These are phyloP conservation scores for Elsinoe fawcettii DNA, from an alignment of 2,329 filamentous ascomycete genomes.

Conservation along the genomic window DNA sequence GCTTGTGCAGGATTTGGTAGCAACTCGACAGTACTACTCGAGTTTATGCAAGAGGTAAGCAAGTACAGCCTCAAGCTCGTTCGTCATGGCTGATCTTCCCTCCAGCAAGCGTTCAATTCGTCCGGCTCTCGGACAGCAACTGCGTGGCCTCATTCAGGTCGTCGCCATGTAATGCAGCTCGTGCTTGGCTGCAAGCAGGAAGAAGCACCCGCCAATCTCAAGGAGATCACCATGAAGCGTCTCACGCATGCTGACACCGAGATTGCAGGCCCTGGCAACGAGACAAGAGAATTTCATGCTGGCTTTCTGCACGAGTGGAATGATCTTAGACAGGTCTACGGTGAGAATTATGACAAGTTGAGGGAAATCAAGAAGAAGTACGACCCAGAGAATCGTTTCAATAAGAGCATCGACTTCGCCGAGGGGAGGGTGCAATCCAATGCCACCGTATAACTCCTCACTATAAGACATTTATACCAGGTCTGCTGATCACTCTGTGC, in stretches of 20 bases:
- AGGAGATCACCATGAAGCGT: slow-evolving; percentile 19
- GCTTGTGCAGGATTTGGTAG: slow-evolving; percentile 19
- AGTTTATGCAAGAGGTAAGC: slow-evolving; percentile 25
- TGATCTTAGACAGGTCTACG: slow-evolving; percentile 21
- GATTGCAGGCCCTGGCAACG: slow-evolving; percentile 19
- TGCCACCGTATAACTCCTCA: not conserved
- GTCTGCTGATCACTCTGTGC: not conserved
- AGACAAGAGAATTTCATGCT: slow-evolving; percentile 23
- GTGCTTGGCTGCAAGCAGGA: slow-evolving; percentile 21
- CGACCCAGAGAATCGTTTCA: slow-evolving; percentile 20
- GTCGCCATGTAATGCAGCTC: slow-evolving; percentile 24
- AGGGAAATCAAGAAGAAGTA: slow-evolving; percentile 21
- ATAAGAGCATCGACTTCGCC: slow-evolving; percentile 17
- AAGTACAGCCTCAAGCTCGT: not conserved
- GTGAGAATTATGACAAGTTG: slow-evolving; percentile 22
- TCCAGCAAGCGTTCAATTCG: not conserved
- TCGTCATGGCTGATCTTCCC: not conserved
- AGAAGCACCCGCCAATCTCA: slow-evolving; percentile 18
- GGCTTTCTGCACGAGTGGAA: slow-evolving; percentile 24
- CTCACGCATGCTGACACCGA: slow-evolving; percentile 18
- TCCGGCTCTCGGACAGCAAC: slow-evolving; percentile 21
- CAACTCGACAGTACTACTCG: slow-evolving; percentile 24
- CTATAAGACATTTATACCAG: too few relatives aligned
- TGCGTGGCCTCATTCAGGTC: slow-evolving; percentile 24
- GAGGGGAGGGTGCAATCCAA: not conserved